Conservation (phyloP, 148 eudicot species). For the Rheum nobile region DNA sequence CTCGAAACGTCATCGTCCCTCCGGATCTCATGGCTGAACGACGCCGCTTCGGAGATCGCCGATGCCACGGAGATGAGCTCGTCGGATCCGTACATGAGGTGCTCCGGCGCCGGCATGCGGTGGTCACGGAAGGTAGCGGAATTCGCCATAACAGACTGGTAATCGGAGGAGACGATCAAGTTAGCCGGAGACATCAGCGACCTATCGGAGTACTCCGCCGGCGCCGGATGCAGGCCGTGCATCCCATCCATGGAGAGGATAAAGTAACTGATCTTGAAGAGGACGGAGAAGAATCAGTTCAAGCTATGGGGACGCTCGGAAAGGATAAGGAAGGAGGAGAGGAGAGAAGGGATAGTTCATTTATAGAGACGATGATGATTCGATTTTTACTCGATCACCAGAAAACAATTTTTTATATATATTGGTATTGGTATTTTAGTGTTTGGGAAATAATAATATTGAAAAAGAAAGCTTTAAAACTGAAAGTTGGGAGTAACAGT, state of each 20-base stretch:
- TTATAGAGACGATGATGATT: not conserved
- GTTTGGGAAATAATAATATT: no score
- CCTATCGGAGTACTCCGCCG: conserved; percentile 21
- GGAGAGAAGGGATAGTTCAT: not conserved
- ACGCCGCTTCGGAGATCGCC: conserved; percentile 38
- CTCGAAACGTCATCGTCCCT: conserved; percentile 10
- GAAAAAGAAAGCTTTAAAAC: no score
- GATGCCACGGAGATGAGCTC: conserved; percentile 43
- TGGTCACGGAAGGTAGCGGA: not conserved
- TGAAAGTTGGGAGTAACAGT: no score
- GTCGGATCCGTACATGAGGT: conserved; percentile 33
- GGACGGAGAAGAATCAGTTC: not conserved
- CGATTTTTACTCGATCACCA: not conserved
- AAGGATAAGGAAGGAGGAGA: not conserved
- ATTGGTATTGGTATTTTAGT: no score
- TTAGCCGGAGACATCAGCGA: conserved; percentile 30
- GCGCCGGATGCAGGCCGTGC: conserved; percentile 30
- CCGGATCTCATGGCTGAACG: conserved; percentile 15
- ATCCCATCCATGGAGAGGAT: conserved; percentile 40
- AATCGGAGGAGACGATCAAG: conserved; percentile 29
- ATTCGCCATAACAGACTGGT: conserved; percentile 21
- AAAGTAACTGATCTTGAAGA: not conserved
- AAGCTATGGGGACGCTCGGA: not conserved
- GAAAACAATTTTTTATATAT: no score
- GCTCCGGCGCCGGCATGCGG: conserved; percentile 19